Base-by-base conservation (phyloP, 768 basidiomycete species). In the Flagelloscypha sp. region DNA sequence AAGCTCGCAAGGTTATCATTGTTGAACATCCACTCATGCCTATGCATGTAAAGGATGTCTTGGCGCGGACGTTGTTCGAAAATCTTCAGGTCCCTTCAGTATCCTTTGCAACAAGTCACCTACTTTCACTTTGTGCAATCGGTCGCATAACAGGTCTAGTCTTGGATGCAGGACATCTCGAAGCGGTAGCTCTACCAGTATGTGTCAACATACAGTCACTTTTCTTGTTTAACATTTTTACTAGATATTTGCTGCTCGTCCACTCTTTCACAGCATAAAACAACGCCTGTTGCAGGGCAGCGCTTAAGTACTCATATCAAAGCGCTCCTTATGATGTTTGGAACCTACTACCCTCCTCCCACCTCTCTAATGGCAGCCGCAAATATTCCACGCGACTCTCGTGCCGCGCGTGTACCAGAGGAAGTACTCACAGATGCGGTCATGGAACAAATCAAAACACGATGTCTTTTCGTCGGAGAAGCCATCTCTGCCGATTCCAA, bases 61-160 rank as follows among this genome's bases (percentile, higher is more conserved):
- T 98, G 24, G 87, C 89, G 0, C 74, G 76, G 35, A 76, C 87
- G 27, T 61, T 98, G 13, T 98, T 98, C 52, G 83, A 86, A 43
- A 95, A 93, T 50, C 60, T 88, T 5, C 86, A 92, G 65, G 92
- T 86, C 19, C 94, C 92, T 6, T 90, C 88, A 6, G 71, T 99
- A 44, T 94, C 90, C 2, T 99, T 98, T 58, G 84, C 86, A 1
- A 82, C 87, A 11, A 83, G 87, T 37, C 88, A 88, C 47, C 61
- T 98, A 0, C 72, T 97, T 12, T 75, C 90, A 3, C 63, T 98
- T 10, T 68, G 95, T 41, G 79, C 90, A 2, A 76, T 79, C 6
- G 95, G 95, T 8, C 68, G 87, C 40, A 84, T 92, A 45, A 93
- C 92, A 2, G 95, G 94, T 5, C 73, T 99, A 10, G 94, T 98